phyloP scores from a whole-genome alignment of 2,329 filamentous ascomycete genomes.

The Aureobasidium leucospermi region DNA sequence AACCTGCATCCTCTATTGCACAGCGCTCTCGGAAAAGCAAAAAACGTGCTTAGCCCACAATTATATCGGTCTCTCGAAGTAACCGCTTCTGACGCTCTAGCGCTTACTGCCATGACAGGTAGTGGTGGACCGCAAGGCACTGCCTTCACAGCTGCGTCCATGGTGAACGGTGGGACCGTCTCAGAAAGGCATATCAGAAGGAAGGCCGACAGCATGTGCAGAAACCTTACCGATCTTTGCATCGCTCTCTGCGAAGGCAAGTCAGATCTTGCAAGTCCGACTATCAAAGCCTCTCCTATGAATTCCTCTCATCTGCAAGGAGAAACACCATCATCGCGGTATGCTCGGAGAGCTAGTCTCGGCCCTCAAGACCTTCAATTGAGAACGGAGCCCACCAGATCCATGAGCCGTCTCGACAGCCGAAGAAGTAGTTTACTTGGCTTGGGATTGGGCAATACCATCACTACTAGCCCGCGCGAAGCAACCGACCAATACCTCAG shows the following conservation, averaged over 20 bases:
- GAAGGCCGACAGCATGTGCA: conserved; percentile 88
- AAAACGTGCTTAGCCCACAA: conserved; percentile 58
- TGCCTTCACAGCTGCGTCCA: conserved; percentile 58
- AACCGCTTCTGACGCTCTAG: conserved; percentile 72
- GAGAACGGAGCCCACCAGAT: conserved; percentile 6
- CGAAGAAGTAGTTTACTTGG: conserved; percentile 12
- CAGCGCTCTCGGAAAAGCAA: conserved; percentile 73
- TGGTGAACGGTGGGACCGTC: conserved; percentile 39
- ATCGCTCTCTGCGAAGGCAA: conserved; percentile 55
- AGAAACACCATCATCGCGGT: conserved; percentile 8
- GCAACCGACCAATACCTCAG: background rate
- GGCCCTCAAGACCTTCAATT: conserved; percentile 11
- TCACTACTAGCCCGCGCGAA: conserved; percentile 2
- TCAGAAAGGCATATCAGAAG: conserved; percentile 80
- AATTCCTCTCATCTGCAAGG: background rate
- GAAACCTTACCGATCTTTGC: conserved; percentile 86
- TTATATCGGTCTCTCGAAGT: conserved; percentile 75
- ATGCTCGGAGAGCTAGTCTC: conserved; percentile 1
- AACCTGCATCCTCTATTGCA: conserved; percentile 72
- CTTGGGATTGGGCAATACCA: background rate
- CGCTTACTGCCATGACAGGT: conserved; percentile 71
- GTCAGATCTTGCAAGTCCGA: background rate
- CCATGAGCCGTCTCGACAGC: conserved; percentile 10
- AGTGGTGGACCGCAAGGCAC: conserved; percentile 56
- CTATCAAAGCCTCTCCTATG: background rate